Evolutionary conservation across 2,329 filamentous ascomycete species (phyloP), one percentile per base, ranked within the genome.

Genomic region (Neofusicoccum sp.): DNA sequence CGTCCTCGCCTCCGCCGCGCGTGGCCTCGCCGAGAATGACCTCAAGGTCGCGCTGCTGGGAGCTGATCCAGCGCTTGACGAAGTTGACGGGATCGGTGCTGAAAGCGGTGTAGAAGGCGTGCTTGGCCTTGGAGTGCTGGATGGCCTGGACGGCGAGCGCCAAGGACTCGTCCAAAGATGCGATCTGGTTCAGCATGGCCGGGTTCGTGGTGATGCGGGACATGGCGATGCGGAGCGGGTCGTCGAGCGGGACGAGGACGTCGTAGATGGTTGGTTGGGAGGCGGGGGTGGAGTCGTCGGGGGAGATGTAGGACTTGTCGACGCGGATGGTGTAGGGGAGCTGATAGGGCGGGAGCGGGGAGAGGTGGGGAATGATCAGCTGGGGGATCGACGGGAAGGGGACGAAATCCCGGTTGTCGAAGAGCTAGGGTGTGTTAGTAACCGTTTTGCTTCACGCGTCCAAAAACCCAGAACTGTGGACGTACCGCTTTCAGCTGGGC

Each of bases 271-370:
- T 97, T 1, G 91, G 87, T 56, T 85, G 80, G 3, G 91, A 88
- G 16, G 77, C 66, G 60, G 86, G 78, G 66, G 86, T 86, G 61
- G 72, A 72, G 71, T 93, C 88, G 70, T 93, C 93, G 7, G 88
- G 86, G 69, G 91, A 83, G 61, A 80, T 76, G 68, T 81, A 81
- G 62, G 75, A 70, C 63, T 78, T 77, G 73, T 99, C 95, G 41
- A 97, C 89, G 62, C 93, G 91, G 71, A 99, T 95, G 7, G 93
- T 99, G 79, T 97, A 99, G 24, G 87, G 83, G 34, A 99, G 84
- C 69, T 89, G 87, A 70, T 97, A 84, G 0, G 95, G 92, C 5
- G 90, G 86, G 1, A 97, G 83, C 2, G 91, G 86, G 31, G 83
- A 86, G 60, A 97, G 85, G 75, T 98, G 92, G 8, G 84, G 83